Conservation (phyloP, 73 alveolate species). For the Stentor roeselii region DNA sequence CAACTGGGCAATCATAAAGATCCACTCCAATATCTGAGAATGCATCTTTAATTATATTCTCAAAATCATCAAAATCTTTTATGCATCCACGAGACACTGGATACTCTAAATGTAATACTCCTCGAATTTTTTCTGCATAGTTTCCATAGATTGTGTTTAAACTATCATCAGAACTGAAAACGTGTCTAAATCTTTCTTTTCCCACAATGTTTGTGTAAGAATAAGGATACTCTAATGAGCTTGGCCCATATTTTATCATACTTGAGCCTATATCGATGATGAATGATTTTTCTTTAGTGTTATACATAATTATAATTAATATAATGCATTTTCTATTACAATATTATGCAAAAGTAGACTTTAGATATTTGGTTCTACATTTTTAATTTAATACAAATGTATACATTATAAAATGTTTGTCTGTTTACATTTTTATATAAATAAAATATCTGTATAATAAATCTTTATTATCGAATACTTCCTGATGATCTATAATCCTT, state of each 20-base stretch:
- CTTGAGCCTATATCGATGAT: not conserved
- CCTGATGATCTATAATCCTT: too few relatives aligned
- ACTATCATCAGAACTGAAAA: not conserved
- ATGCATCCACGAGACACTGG: not conserved
- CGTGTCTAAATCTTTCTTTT: not conserved
- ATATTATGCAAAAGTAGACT: too few relatives aligned
- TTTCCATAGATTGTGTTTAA: not conserved
- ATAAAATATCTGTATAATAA: too few relatives aligned
- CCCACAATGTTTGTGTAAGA: not conserved
- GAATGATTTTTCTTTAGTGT: not conserved
- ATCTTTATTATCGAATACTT: too few relatives aligned
- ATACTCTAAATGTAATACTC: too few relatives aligned
- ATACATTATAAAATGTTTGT: too few relatives aligned
- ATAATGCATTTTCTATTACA: too few relatives aligned
- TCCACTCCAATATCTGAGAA: not conserved
- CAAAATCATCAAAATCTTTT: not conserved
- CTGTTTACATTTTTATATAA: too few relatives aligned
- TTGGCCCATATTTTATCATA: not conserved
- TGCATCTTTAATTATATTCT: not conserved
- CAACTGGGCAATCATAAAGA: constrained; percentile 16
- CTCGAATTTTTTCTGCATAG: not conserved
- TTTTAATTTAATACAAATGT: too few relatives aligned
- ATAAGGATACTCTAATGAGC: not conserved
- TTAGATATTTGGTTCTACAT: too few relatives aligned
- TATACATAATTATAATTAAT: not conserved